Evolutionary conservation across 2,329 filamentous ascomycete genomes (phyloP).

Genomic region (Harringtonia aguacate): DNA sequence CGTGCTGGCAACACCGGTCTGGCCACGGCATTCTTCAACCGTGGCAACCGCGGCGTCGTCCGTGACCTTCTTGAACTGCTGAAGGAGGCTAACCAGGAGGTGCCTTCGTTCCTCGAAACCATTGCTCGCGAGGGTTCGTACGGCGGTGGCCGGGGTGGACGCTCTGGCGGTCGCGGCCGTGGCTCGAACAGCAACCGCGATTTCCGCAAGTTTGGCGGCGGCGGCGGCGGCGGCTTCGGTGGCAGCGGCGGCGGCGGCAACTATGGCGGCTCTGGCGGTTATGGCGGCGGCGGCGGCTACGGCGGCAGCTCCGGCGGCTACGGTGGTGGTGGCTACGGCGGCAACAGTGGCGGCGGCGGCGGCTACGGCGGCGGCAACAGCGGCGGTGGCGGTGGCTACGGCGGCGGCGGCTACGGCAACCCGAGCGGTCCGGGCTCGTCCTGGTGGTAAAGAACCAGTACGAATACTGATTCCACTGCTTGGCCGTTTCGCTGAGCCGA

Average conservation of each 20-base stretch:
- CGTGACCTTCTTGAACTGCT: slow-evolving; percentile 94
- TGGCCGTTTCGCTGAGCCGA: not conserved
- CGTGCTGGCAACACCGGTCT: slow-evolving; percentile 99
- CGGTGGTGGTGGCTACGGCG: slow-evolving; percentile 32
- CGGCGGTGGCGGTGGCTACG: slow-evolving; percentile 14
- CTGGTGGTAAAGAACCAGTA: slow-evolving; percentile 48
- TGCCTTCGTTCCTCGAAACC: slow-evolving; percentile 88
- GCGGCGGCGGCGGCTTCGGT: slow-evolving; percentile 37
- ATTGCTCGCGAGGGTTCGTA: slow-evolving; percentile 93
- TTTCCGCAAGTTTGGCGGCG: slow-evolving; percentile 69
- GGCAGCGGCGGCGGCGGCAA: slow-evolving; percentile 43
- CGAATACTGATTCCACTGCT: not conserved
- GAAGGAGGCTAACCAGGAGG: slow-evolving; percentile 97
- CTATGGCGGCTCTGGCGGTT: slow-evolving; percentile 24
- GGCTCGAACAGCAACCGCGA: slow-evolving; percentile 69
- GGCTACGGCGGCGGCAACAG: slow-evolving; percentile 27
- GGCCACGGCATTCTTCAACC: slow-evolving; percentile 99
- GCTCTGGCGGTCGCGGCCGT: slow-evolving; percentile 62
- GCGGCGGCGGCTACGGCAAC: slow-evolving; percentile 55
- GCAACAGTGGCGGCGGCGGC: slow-evolving; percentile 28
- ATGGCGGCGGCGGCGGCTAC: slow-evolving; percentile 30
- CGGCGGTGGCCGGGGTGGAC: slow-evolving; percentile 47
- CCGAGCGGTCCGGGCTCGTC: slow-evolving; percentile 53
- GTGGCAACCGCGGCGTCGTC: slow-evolving; percentile 95
- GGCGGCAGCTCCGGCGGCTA: slow-evolving; percentile 29